phyloP scores from a whole-genome alignment of 148 eudicot genomes.

The Cornus controversa region DNA sequence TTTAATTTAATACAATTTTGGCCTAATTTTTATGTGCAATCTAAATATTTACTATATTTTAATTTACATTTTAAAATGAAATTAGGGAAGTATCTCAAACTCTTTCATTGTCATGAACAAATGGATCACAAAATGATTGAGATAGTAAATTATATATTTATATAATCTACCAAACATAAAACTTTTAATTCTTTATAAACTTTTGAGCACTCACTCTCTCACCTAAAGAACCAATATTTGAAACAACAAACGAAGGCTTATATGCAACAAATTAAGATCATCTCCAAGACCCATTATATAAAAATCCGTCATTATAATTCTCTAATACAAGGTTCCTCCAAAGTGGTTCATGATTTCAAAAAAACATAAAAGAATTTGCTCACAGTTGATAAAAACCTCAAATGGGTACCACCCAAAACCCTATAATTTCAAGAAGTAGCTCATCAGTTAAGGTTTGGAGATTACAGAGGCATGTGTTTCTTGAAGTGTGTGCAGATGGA shows the following conservation, averaged over 20 bases:
- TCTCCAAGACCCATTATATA: conserved; percentile 74
- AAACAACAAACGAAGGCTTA: conserved; percentile 32
- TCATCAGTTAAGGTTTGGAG: conserved; percentile 71
- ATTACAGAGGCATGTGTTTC: conserved; percentile 77
- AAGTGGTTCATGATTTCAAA: conserved; percentile 78
- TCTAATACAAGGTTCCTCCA: conserved; percentile 96
- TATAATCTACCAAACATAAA: no score
- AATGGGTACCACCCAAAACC: conserved; percentile 56
- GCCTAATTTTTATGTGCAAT: no score
- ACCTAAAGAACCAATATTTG: conserved; percentile 27
- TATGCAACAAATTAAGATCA: conserved; percentile 51
- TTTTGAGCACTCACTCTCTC: conserved; percentile 62
- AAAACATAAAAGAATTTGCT: conserved; percentile 86
- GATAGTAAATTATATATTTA: no score
- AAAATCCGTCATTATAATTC: conserved; percentile 48
- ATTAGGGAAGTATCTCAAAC: no score
- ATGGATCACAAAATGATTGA: no score
- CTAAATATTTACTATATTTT: no score
- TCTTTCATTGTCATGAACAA: no score
- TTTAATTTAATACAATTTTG: no score
- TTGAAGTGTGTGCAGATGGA: conserved; percentile 56
- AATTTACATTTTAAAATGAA: no score
- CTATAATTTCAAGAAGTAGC: conserved; percentile 83
- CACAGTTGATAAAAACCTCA: conserved; percentile 64
- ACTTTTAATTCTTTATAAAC: no score